Conservation (phyloP, 2,329 filamentous ascomycete species). For the Metarhizium album region DNA sequence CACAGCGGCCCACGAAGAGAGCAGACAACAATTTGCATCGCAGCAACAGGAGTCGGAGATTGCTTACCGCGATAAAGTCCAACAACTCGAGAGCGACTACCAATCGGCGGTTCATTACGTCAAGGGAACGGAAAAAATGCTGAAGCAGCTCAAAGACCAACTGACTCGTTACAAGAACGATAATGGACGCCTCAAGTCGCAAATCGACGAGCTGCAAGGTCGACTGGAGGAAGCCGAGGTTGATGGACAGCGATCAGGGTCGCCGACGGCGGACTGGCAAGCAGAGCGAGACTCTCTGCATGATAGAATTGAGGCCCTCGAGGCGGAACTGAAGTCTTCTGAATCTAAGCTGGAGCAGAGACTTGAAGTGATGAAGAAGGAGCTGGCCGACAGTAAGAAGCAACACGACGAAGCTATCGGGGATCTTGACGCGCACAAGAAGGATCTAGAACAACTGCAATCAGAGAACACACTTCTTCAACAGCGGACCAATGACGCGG, state of each 20-base stretch:
- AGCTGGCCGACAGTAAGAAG: slow-evolving; percentile 53
- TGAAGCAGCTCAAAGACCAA: slow-evolving; percentile 97
- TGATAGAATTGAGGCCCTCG: slow-evolving; percentile 55
- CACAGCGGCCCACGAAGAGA: slow-evolving; percentile 73
- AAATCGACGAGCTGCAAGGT: slow-evolving; percentile 60
- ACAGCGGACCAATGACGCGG: slow-evolving; percentile 75
- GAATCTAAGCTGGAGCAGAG: slow-evolving; percentile 60
- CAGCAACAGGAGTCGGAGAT: slow-evolving; percentile 81
- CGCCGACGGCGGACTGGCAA: slow-evolving; percentile 57
- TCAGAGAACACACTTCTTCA: slow-evolving; percentile 75
- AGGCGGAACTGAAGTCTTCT: slow-evolving; percentile 57
- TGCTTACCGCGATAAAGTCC: slow-evolving; percentile 83
- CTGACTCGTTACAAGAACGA: slow-evolving; percentile 84
- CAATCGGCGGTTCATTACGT: slow-evolving; percentile 97
- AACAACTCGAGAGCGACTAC: slow-evolving; percentile 92
- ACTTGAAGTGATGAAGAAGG: slow-evolving; percentile 55
- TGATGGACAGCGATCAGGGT: slow-evolving; percentile 19
- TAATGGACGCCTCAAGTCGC: slow-evolving; percentile 70
- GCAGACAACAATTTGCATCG: slow-evolving; percentile 63
- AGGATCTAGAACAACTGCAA: slow-evolving; percentile 71
- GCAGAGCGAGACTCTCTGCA: slow-evolving; percentile 58
- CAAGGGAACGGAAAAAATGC: slow-evolving; percentile 97
- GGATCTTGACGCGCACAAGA: slow-evolving; percentile 48
- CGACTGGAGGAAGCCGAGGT: slow-evolving; percentile 24
- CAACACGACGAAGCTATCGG: slow-evolving; percentile 57